phyloP scores from a whole-genome alignment of 1,284 basidiomycete species.

The Boletellus deceptivus region DNA sequence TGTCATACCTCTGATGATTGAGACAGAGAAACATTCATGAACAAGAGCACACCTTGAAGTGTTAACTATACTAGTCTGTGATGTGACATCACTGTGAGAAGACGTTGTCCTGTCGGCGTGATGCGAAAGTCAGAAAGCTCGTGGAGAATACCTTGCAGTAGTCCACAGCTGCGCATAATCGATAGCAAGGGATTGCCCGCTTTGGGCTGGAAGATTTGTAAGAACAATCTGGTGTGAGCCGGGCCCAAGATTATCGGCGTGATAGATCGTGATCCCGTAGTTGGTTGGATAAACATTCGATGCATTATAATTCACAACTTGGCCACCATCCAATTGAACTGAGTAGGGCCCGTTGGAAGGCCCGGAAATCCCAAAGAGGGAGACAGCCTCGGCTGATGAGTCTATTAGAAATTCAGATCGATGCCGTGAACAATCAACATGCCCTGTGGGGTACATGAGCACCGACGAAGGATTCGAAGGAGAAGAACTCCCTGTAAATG shows the following conservation, averaged over 20 bases:
- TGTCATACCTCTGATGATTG: neutral
- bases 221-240: constrained; percentile 28
- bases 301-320: constrained; percentile 24
- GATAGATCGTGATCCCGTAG: constrained; percentile 27
- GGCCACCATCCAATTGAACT: constrained; percentile 24
- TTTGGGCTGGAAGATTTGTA: constrained; percentile 25
- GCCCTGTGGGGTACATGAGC: constrained; percentile 22
- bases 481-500: constrained; percentile 28
- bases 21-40: constrained; percentile 1
- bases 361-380: constrained; percentile 29
- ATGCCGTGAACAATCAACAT: constrained; percentile 1
- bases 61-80: too few relatives aligned
- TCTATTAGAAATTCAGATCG: constrained; percentile 1
- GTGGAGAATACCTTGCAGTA: constrained; percentile 5
- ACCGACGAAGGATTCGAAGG: neutral
- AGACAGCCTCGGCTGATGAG: constrained; percentile 26
- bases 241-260: constrained; percentile 35
- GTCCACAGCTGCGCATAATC: constrained; percentile 28
- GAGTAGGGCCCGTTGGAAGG: constrained; percentile 30
- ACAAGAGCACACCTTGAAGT: constrained; percentile 6
- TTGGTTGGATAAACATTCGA: constrained; percentile 19
- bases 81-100: constrained; percentile 1
- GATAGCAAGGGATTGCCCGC: constrained; percentile 19
- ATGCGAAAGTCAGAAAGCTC: neutral
- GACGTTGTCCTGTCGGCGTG: constrained; percentile 1